Evolutionary conservation across 345 rosid genomes (phyloP).

Genomic region (Turnera subulata): DNA sequence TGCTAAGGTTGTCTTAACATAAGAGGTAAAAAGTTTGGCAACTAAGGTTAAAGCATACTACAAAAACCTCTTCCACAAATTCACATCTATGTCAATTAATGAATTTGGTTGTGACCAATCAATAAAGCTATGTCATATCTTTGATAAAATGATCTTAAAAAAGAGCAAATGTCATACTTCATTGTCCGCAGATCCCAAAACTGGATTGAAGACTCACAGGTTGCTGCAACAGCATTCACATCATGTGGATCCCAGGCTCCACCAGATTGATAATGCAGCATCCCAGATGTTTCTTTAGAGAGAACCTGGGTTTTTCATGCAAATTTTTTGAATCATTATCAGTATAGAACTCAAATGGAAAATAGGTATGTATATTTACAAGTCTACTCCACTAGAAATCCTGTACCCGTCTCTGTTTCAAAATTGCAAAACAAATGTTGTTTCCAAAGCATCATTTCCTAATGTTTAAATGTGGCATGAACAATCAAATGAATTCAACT

Average conservation of each 20-base stretch:
- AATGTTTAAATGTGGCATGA: not conserved
- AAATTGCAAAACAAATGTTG: not conserved
- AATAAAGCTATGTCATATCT: too few relatives aligned
- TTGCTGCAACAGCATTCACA: constrained; percentile 64
- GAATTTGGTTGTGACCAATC: not conserved
- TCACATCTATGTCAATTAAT: not conserved
- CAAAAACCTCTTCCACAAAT: not conserved
- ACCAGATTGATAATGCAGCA: constrained; percentile 76
- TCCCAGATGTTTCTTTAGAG: constrained; percentile 78
- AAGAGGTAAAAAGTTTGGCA: not conserved
- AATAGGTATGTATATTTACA: too few relatives aligned
- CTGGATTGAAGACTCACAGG: constrained; percentile 83
- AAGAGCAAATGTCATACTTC: constrained; percentile 44
- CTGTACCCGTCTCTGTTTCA: not conserved
- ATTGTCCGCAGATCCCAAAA: constrained; percentile 83
- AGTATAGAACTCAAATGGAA: too few relatives aligned
- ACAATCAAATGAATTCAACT: not conserved
- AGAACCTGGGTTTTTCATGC: constrained; percentile 44
- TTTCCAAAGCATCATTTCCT: not conserved
- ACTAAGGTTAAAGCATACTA: not conserved
- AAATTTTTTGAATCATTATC: constrained; percentile 16
- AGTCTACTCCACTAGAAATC: too few relatives aligned
- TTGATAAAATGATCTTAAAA: too few relatives aligned
- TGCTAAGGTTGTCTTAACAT: not conserved
- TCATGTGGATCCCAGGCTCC: constrained; percentile 98